Percentiles rank a stretch among this genome's conserved stretches.
phyloP scores from a whole-genome alignment of 345 rosid genomes.

The Linum lewisii region DNA sequence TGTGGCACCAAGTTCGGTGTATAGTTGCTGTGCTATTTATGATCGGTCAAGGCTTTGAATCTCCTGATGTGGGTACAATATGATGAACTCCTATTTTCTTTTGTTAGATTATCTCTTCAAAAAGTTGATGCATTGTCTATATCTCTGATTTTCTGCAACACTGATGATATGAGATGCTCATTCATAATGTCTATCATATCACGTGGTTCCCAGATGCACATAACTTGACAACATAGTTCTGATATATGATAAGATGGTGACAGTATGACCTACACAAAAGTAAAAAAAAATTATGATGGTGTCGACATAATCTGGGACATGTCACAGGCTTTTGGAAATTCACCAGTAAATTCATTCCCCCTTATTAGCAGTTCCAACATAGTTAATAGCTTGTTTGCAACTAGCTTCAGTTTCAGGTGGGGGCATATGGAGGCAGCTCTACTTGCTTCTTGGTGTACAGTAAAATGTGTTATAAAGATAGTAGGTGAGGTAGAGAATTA shows the following conservation, averaged over 20 bases:
- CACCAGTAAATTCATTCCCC: too few relatives aligned
- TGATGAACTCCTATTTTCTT: constrained; percentile 7
- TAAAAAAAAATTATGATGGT: too few relatives aligned
- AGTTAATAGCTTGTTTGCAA: too few relatives aligned
- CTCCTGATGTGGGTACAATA: constrained; percentile 52
- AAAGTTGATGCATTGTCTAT: background rate
- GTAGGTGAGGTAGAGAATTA: constrained; percentile 10
- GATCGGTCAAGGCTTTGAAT: constrained; percentile 83
- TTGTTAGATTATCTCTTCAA: background rate
- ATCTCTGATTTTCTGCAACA: background rate
- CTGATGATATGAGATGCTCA: too few relatives aligned
- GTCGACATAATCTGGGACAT: too few relatives aligned
- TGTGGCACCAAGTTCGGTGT: constrained; percentile 94
- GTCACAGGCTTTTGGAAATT: too few relatives aligned
- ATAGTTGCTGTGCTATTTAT: constrained; percentile 86
- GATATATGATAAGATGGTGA: too few relatives aligned
- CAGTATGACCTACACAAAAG: too few relatives aligned
- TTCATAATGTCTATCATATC: background rate
- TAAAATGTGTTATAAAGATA: constrained; percentile 8
- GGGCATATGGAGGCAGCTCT: constrained; percentile 7
- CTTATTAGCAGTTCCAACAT: too few relatives aligned
- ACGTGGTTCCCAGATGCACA: background rate
- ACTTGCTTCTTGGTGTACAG: constrained; percentile 1
- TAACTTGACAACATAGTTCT: too few relatives aligned
- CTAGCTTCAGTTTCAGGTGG: constrained; percentile 5